These are phyloP conservation scores for Acanthamoeba triangularis DNA, from an alignment of 208 protist genomes.

Conservation along the genomic window DNA sequence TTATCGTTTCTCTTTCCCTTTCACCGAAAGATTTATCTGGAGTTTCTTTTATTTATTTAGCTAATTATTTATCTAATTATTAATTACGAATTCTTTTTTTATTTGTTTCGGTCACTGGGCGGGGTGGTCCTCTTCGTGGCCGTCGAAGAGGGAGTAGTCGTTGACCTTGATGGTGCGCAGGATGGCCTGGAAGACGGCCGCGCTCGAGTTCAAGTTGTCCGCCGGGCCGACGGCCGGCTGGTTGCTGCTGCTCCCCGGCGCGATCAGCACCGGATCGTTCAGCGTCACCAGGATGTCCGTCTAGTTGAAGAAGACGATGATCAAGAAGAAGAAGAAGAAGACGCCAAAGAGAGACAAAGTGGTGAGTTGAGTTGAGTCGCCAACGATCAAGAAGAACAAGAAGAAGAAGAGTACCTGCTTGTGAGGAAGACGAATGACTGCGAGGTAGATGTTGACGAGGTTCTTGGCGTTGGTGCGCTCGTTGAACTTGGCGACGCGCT, in stretches of 20 bases:
- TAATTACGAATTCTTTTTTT: neutral
- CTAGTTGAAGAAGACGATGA: neutral
- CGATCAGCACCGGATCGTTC: slow-evolving; percentile 69
- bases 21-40: too few relatives aligned
- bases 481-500: slow-evolving; percentile 81
- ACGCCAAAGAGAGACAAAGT: too few relatives aligned
- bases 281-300: slow-evolving; percentile 81
- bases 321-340: neutral
- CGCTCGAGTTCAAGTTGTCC: slow-evolving; percentile 6
- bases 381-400: too few relatives aligned
- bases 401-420: neutral
- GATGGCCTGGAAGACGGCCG: slow-evolving; percentile 32
- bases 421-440: neutral
- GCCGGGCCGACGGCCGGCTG: neutral
- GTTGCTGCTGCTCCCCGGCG: slow-evolving; percentile 69
- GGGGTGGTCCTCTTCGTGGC: slow-evolving; percentile 57
- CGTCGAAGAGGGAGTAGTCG: slow-evolving; percentile 80
- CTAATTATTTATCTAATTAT: neutral
- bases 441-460: slow-evolving; percentile 76
- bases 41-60: too few relatives aligned
- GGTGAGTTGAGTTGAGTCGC: too few relatives aligned
- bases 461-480: slow-evolving; percentile 75
- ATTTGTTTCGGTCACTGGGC: neutral
- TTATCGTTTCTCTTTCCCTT: too few relatives aligned
- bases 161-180: slow-evolving; percentile 77